These are phyloP conservation scores for Pseudocercospora vitis DNA, from an alignment of 2,329 filamentous ascomycete species.

Conservation along the genomic window DNA sequence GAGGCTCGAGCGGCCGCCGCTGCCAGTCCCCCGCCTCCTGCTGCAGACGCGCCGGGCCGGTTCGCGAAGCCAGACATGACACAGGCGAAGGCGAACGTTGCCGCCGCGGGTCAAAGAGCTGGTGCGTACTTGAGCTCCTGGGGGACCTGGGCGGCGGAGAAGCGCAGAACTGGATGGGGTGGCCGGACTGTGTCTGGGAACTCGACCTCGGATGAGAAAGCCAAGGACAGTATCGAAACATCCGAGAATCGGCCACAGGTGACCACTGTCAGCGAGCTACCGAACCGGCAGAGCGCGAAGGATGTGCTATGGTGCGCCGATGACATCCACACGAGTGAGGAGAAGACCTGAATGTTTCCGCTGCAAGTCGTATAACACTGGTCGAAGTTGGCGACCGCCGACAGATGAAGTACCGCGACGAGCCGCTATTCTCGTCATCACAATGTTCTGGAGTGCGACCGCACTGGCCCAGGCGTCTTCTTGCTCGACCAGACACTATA, in stretches of 20 bases:
- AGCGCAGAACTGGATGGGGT: constrained; percentile 54
- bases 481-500: too few species aligned
- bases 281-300: not conserved
- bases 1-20: constrained; percentile 50
- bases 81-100: constrained; percentile 52
- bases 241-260: not conserved
- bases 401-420: too few species aligned
- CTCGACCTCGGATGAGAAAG: not conserved
- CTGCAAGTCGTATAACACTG: too few species aligned
- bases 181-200: not conserved
- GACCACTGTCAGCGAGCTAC: not conserved
- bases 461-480: too few species aligned
- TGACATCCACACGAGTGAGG: not conserved
- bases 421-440: too few species aligned
- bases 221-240: not conserved
- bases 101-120: constrained; percentile 56
- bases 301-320: not conserved
- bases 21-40: constrained; percentile 14
- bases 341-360: not conserved
- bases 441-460: too few species aligned
- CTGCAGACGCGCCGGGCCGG: constrained; percentile 19
- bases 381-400: too few species aligned
- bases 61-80: constrained; percentile 50
- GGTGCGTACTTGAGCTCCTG: constrained; percentile 64
- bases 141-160: constrained; percentile 70